phyloP scores from a whole-genome alignment of 495 filamentous ascomycete genomes.

The Annulohypoxylon nitens region DNA sequence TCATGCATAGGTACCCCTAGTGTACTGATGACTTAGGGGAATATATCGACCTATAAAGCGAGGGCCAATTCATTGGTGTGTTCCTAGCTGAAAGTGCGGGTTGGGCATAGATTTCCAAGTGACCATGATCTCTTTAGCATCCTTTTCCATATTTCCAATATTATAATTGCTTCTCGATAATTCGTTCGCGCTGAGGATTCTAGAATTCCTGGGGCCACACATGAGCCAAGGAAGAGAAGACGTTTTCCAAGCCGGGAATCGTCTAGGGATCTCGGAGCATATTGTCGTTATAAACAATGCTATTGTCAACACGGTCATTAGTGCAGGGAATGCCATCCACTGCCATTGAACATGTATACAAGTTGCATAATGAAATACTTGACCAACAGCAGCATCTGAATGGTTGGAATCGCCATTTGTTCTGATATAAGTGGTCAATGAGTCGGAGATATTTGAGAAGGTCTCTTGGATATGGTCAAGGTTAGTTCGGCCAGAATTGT shows the following conservation, averaged over 20 bases:
- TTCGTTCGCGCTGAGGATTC: neutral
- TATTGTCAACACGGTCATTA: neutral
- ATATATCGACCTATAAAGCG: neutral
- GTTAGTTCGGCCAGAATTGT: neutral
- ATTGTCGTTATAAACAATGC: neutral
- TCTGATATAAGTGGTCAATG: neutral
- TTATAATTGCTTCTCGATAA: neutral
- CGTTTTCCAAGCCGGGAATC: slow-evolving; percentile 1
- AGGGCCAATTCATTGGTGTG: neutral
- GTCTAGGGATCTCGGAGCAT: neutral
- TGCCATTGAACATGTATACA: neutral
- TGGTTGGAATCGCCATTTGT: neutral
- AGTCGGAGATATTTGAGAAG: slow-evolving; percentile 1
- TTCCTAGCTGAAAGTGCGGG: slow-evolving; percentile 5
- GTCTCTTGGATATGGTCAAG: neutral
- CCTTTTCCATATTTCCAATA: slow-evolving; percentile 4
- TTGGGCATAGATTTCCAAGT: neutral
- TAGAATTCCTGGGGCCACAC: neutral
- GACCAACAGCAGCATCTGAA: slow-evolving; percentile 1
- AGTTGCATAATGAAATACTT: slow-evolving; percentile 5
- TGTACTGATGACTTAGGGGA: too few relatives aligned
- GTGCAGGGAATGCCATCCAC: slow-evolving; percentile 5
- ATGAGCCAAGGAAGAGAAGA: slow-evolving; percentile 8
- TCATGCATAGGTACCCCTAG: too few relatives aligned
- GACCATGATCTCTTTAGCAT: neutral